Conservation (phyloP, 2,329 filamentous ascomycete species). For the Nigrospora osmanthi region DNA sequence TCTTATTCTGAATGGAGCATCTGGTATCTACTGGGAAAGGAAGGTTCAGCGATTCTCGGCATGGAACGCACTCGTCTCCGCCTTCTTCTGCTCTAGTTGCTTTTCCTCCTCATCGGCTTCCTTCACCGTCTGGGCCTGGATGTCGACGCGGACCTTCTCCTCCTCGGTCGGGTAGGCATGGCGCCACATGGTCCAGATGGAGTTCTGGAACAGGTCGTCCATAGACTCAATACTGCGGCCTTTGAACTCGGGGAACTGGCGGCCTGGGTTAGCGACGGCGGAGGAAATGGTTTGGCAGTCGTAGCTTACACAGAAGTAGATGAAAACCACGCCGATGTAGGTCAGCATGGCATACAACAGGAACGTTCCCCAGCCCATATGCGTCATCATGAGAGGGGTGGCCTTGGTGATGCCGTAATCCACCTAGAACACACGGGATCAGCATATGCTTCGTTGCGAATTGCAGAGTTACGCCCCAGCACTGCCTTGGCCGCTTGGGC, state of each 20-base stretch:
- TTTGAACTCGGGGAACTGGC: slow-evolving; percentile 34
- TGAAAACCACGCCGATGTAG: slow-evolving; percentile 27
- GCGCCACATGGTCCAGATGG: slow-evolving; percentile 30
- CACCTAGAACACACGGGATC: neutral
- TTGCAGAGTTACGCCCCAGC: too few relatives aligned
- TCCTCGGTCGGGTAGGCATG: slow-evolving; percentile 29
- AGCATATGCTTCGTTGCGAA: neutral
- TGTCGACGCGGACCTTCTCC: slow-evolving; percentile 22
- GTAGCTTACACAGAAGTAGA: slow-evolving; percentile 38
- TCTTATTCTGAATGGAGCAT: too few relatives aligned
- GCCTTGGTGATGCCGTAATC: slow-evolving; percentile 21
- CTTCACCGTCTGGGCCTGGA: slow-evolving; percentile 13
- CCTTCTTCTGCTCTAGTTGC: neutral
- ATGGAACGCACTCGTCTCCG: neutral
- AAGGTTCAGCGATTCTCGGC: too few relatives aligned
- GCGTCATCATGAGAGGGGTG: slow-evolving; percentile 25
- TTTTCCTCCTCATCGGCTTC: slow-evolving; percentile 10
- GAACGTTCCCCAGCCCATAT: slow-evolving; percentile 27
- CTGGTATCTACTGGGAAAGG: too few relatives aligned
- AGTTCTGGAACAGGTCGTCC: slow-evolving; percentile 34
- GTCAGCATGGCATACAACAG: slow-evolving; percentile 25
- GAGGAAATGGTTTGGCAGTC: slow-evolving; percentile 31
- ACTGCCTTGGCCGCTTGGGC: too few relatives aligned
- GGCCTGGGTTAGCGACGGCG: neutral
- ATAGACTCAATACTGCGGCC: slow-evolving; percentile 40